Evolutionary conservation across 129 eudicot genomes (phyloP).

Genomic region (Saposhnikovia divaricata): DNA sequence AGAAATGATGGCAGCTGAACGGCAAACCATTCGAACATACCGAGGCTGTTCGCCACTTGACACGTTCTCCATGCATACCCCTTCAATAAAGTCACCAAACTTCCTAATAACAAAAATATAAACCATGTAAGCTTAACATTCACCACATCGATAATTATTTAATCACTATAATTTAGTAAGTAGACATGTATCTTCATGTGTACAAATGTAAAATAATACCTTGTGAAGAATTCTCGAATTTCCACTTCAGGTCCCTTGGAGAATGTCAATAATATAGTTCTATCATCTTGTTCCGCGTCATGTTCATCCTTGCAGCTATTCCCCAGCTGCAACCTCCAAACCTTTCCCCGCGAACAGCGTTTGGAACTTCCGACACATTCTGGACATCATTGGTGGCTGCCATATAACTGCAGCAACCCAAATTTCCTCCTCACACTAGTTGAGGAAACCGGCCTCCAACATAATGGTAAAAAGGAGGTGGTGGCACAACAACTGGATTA

Average conservation of each 20-base stretch:
- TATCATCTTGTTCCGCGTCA: slow-evolving; percentile 27
- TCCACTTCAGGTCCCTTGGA: slow-evolving; percentile 37
- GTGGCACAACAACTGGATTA: not conserved
- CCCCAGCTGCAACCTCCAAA: not conserved
- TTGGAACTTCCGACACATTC: not conserved
- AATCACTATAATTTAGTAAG: too few relatives aligned
- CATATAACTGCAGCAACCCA: not conserved
- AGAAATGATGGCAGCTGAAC: slow-evolving; percentile 5
- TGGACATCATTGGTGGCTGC: not conserved
- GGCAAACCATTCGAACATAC: slow-evolving; percentile 33
- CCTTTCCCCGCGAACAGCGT: not conserved
- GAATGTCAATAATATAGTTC: slow-evolving; percentile 38
- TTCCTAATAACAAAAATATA: slow-evolving; percentile 11
- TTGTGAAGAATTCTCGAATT: slow-evolving; percentile 32
- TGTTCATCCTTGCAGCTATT: not conserved
- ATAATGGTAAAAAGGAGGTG: not conserved
- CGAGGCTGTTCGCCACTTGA: slow-evolving; percentile 16
- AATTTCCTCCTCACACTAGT: not conserved
- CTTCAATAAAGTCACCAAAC: slow-evolving; percentile 38
- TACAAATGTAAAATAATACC: not conserved
- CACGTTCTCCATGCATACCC: slow-evolving; percentile 27
- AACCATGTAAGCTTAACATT: not conserved
- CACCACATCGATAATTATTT: too few relatives aligned
- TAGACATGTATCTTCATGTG: too few relatives aligned
- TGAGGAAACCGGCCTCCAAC: not conserved